Conservation (phyloP, 2,329 filamentous ascomycete genomes). For the Bimuria novae-zelandiae region DNA sequence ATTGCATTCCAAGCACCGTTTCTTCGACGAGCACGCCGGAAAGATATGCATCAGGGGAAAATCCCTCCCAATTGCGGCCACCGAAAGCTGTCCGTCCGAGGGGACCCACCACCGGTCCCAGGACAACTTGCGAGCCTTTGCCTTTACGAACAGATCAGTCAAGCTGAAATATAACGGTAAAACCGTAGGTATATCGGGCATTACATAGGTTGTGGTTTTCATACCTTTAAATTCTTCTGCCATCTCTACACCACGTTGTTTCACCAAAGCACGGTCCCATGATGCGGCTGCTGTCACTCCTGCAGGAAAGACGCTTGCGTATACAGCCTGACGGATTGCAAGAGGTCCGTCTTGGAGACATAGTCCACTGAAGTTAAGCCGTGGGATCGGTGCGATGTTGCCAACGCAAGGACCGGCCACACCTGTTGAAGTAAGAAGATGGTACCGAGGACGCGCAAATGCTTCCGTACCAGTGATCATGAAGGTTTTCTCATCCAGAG, state of each 20-base stretch:
- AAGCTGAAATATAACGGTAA: not conserved
- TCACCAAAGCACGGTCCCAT: conserved; percentile 46
- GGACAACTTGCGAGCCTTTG: conserved; percentile 45
- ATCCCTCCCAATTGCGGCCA: conserved; percentile 54
- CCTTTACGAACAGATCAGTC: not conserved
- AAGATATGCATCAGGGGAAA: conserved; percentile 49
- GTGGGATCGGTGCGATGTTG: conserved; percentile 42
- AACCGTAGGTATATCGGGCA: not conserved
- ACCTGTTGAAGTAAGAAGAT: conserved; percentile 13
- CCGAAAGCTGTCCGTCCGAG: conserved; percentile 46
- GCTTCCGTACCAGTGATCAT: conserved; percentile 37
- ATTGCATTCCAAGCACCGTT: conserved; percentile 47
- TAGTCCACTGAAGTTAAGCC: conserved; percentile 47
- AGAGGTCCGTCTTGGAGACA: conserved; percentile 49
- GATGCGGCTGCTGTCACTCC: conserved; percentile 45
- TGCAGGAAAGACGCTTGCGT: conserved; percentile 45
- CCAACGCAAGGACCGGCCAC: conserved; percentile 39
- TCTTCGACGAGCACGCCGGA: conserved; percentile 46
- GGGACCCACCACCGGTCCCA: conserved; percentile 57
- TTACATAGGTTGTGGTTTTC: not conserved
- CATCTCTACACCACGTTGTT: conserved; percentile 39
- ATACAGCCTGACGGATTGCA: conserved; percentile 35
- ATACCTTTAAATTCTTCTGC: conserved; percentile 36
- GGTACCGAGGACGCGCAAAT: not conserved
- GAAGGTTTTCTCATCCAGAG: conserved; percentile 39